Conservation (phyloP, 169 alveolate genomes). For the Plasmodium chabaudi region DNA sequence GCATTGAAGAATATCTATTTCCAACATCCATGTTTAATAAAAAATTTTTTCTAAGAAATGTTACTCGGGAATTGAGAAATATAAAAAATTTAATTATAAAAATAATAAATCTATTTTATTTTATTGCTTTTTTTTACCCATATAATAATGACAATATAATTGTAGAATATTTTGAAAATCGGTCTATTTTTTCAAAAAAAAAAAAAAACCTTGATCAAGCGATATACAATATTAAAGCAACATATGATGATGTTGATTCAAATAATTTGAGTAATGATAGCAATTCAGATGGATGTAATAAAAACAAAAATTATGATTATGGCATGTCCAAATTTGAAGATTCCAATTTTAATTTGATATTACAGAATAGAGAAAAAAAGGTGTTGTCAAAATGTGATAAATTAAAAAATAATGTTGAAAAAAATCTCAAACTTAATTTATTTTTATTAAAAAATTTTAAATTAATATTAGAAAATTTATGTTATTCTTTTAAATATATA, state of each 20-base stretch:
- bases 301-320: not conserved
- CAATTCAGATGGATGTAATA: not conserved
- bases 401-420: slow-evolving; percentile 20
- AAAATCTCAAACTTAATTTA: slow-evolving; percentile 32
- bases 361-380: slow-evolving; percentile 35
- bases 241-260: slow-evolving; percentile 7
- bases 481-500: slow-evolving; percentile 23
- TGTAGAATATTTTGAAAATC: slow-evolving; percentile 34
- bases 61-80: slow-evolving; percentile 18
- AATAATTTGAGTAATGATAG: slow-evolving; percentile 12
- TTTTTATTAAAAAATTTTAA: slow-evolving; percentile 36
- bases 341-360: slow-evolving; percentile 7
- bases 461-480: slow-evolving; percentile 21
- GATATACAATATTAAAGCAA: slow-evolving; percentile 13
- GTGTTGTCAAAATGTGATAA: slow-evolving; percentile 19
- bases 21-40: slow-evolving; percentile 34
- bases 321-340: not conserved
- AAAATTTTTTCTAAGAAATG: slow-evolving; percentile 24
- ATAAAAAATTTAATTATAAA: slow-evolving; percentile 31
- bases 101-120: slow-evolving; percentile 12
- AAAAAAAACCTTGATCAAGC: not conserved
- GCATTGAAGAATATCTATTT: slow-evolving; percentile 59
- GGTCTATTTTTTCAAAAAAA: slow-evolving; percentile 14
- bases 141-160: slow-evolving; percentile 44
- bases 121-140: slow-evolving; percentile 22